These are phyloP conservation scores for Blastocystis sp. DNA, from an alignment of 352 stramenopile genomes.

Conservation along the genomic window DNA sequence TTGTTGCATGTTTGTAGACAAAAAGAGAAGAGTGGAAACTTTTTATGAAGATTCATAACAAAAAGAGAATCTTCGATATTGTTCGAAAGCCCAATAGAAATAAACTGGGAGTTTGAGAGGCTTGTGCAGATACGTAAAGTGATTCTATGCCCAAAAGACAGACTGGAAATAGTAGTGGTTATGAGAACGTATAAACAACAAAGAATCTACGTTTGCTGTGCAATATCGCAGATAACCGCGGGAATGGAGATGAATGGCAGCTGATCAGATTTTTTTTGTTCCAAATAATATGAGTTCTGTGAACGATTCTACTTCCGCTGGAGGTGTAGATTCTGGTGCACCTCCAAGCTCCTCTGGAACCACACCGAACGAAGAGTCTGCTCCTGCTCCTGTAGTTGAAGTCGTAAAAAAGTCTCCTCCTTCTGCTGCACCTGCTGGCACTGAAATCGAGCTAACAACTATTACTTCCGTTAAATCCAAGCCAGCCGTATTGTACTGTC, in stretches of 20 bases:
- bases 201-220: background rate
- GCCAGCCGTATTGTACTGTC: background rate
- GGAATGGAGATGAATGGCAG: background rate
- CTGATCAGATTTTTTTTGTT: conserved; percentile 25
- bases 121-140: too few species aligned
- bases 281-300: background rate
- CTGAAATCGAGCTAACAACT: background rate
- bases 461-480: background rate
- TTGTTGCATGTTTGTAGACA: too few species aligned
- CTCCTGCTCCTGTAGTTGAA: background rate
- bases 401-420: background rate
- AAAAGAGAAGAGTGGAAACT: too few species aligned
- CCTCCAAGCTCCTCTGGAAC: background rate
- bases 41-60: too few species aligned
- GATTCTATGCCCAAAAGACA: too few species aligned
- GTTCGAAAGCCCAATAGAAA: too few species aligned
- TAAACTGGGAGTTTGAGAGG: too few species aligned
- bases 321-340: background rate
- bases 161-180: too few species aligned
- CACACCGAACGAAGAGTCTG: background rate
- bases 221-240: background rate
- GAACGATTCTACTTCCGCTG: background rate
- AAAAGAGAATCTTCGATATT: too few species aligned
- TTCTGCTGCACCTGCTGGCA: background rate
- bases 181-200: background rate